Evolutionary conservation across 345 rosid genomes (phyloP).

Genomic region (Boechera stricta): DNA sequence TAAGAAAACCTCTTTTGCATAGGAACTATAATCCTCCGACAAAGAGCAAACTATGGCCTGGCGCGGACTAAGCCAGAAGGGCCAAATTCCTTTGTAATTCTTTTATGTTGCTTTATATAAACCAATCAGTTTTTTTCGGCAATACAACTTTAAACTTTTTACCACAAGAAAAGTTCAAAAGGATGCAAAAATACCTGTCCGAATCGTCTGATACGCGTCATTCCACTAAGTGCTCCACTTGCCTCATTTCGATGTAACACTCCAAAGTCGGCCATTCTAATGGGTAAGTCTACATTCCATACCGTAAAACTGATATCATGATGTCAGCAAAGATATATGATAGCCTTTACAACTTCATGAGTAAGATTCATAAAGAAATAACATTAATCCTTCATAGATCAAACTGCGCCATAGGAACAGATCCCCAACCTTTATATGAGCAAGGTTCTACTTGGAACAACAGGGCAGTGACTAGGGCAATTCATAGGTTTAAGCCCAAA

Average conservation of each 20-base stretch:
- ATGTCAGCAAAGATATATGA: background rate
- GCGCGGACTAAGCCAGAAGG: slow-evolving; percentile 63
- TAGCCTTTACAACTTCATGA: too few relatives aligned
- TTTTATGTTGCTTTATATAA: too few relatives aligned
- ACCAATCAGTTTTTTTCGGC: background rate
- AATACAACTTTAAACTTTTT: too few relatives aligned
- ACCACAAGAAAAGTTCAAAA: background rate
- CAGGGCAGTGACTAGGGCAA: background rate
- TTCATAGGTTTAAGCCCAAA: slow-evolving; percentile 11
- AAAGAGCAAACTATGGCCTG: background rate
- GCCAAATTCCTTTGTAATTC: slow-evolving; percentile 76
- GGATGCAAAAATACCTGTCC: slow-evolving; percentile 54
- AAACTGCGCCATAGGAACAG: background rate
- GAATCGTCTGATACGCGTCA: slow-evolving; percentile 83
- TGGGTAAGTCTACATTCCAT: slow-evolving; percentile 67
- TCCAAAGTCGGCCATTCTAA: slow-evolving; percentile 86
- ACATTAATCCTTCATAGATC: background rate
- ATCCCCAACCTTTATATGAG: background rate
- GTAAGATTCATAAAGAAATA: too few relatives aligned
- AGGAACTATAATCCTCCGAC: slow-evolving; percentile 13
- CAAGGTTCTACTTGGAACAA: background rate
- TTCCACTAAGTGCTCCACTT: slow-evolving; percentile 83
- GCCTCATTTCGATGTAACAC: slow-evolving; percentile 90
- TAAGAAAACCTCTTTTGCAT: slow-evolving; percentile 56
- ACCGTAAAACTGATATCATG: background rate